Evolutionary conservation across 129 eudicot genomes (phyloP), one percentile per base, ranked within the genome.

Genomic region (Chrysanthemum seticuspe): DNA sequence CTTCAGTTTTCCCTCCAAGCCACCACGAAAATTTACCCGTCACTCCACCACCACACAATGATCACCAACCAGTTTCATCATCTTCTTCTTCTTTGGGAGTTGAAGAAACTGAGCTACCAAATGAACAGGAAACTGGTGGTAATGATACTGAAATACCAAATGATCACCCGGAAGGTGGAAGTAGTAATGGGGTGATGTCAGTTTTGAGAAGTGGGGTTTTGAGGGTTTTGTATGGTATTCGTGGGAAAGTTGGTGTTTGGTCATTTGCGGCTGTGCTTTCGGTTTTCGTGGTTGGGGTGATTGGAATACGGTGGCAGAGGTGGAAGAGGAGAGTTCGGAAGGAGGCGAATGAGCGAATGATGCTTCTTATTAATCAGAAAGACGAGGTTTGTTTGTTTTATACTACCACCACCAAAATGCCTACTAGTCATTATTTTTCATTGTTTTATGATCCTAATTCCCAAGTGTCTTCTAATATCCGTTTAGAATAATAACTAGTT

Each of bases 211-310:
- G 68, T 13, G 21, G 68, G 3, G 48, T 62, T 31, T 62, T 62
- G 6, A 62, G 50, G 68, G 14, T 62, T 29, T 47, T 13, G 3
- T 62, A 31, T 31, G 68, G 50, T 23, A 62, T 62, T 62, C 48
- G 21, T 62, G 29, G 50, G 12, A 62, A 16, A 13, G 14, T 62
- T 62, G 68, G 68, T 62, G 29, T 62, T 34, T 62, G 68, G 68
- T 62, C 68, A 14, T 19, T 62, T 62, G 67, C 19, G 12, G 14
- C 67, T 15, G 48, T 62, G 67, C 4, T 18, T 53, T 4, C 58
- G n/a, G 58, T 53, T 53, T 4, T 53, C 0, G n/a, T 53, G 16
- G 58, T 15, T 14, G 67, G 48, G 40, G 18, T 4, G n/a, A 13
- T 5, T 25, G 62, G 23, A n/a, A 10, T 16, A 3, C 31, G 63